Conservation (phyloP, 192 early-diverging fungal genomes). For the Entomortierella beljakovae region DNA sequence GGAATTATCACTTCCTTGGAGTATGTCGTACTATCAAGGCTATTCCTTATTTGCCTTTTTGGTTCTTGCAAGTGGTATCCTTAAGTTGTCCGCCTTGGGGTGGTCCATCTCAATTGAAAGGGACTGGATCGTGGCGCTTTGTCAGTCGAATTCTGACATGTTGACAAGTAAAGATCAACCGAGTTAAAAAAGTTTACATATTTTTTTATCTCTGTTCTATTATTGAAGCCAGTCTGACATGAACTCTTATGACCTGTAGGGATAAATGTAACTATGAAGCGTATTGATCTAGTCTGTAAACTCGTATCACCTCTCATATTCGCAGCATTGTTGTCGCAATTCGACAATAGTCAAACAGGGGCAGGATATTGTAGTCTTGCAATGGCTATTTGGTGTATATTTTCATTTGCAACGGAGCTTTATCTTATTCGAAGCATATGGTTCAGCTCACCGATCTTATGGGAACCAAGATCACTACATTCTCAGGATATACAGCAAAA, state of each 20-base stretch:
- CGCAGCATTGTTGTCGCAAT: slow-evolving; percentile 27
- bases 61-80: slow-evolving; percentile 25
- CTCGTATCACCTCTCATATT: slow-evolving; percentile 43
- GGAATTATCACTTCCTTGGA: background rate
- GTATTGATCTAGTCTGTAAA: slow-evolving; percentile 55
- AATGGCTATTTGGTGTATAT: slow-evolving; percentile 41
- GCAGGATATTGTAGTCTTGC: slow-evolving; percentile 27
- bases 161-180: slow-evolving; percentile 24
- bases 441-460: slow-evolving; percentile 14
- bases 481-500: background rate
- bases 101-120: slow-evolving; percentile 53
- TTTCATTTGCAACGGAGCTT: slow-evolving; percentile 18
- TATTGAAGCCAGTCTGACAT: too few species aligned
- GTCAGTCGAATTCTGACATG: slow-evolving; percentile 28
- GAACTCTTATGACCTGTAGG: slow-evolving; percentile 1
- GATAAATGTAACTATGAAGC: slow-evolving; percentile 38
- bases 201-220: too few species aligned
- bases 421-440: slow-evolving; percentile 31
- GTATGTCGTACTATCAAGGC: slow-evolving; percentile 18
- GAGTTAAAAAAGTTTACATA: too few species aligned
- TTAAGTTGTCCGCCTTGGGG: slow-evolving; percentile 42
- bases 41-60: slow-evolving; percentile 24
- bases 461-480: slow-evolving; percentile 15
- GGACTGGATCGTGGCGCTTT: slow-evolving; percentile 48
- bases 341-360: background rate